Base-by-base conservation (phyloP, 2,329 filamentous ascomycete species). In the Orbilia javanica region DNA sequence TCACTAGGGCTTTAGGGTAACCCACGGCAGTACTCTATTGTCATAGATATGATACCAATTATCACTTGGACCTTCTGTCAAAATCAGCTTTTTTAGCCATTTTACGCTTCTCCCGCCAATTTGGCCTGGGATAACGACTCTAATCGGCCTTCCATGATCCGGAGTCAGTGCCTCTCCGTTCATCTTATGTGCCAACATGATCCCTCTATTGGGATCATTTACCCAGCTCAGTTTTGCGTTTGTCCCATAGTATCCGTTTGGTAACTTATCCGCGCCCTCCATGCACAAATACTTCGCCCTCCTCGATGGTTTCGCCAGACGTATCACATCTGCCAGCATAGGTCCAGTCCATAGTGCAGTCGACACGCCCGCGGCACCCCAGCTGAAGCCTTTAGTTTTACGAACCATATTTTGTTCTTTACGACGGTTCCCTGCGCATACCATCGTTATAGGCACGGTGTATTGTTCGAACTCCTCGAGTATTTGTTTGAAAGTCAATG, bases 21-120 rank as follows among this genome's bases (percentile, higher is more conserved):
- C 65, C 82, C 81, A 87, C 80, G 94, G 94, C 44, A 97, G 85
- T 0, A 97, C 93, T 74, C 93, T 87, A 83, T 97, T 97, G 83
- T 97, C 94, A 84, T 96, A 94, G 79, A 96, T 93, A 84, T 97
- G 94, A 82, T 97, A 97, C 93, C 93, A 97, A 82, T 96, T 97
- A 79, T 95, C 91, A 82, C 93, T 97, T 0, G 94, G 93, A 25
- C 87, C 86, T 8, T 90, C 88, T 0, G 93, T 95, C 63, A 97
- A 84, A 50, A 94, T 91, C 77, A 97, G 88, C 80, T 87, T 90
- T 85, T 91, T 95, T 74, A 97, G 83, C 94, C 94, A 97, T 84
- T 97, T 97, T 34, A 97, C 94, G 83, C 93, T 97, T 79, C 94
- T 88, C 0, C 94, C 94, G 36, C 94, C 94, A 79, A 97, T 97